Conservation (phyloP, 2,329 filamentous ascomycete genomes). For the Verticillium nonalfalfae region DNA sequence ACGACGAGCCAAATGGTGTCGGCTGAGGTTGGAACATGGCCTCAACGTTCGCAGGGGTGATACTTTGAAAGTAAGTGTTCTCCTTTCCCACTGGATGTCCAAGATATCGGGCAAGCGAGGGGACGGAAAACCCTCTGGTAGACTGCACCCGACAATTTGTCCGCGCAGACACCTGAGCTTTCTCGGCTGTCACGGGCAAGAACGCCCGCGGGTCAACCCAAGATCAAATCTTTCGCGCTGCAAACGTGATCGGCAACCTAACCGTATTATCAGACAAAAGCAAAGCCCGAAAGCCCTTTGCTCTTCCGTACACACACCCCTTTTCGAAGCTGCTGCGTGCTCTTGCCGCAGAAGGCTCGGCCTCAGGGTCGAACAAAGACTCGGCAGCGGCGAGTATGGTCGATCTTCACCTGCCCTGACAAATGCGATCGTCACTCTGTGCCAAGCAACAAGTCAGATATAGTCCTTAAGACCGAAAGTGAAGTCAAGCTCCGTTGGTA, state of each 20-base stretch:
- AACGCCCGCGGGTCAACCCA: background rate
- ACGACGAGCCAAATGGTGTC: conserved; percentile 39
- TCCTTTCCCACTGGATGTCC: background rate
- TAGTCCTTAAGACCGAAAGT: background rate
- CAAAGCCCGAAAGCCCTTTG: background rate
- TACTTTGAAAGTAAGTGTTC: background rate
- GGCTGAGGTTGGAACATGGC: conserved; percentile 51
- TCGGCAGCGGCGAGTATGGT: background rate
- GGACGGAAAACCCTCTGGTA: background rate
- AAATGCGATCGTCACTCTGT: background rate
- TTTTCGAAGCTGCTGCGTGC: background rate
- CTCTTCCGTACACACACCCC: background rate
- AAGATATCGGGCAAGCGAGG: background rate
- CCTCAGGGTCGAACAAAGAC: background rate
- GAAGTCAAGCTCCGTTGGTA: background rate
- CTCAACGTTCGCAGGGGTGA: background rate
- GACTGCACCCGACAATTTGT: background rate
- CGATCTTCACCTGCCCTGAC: background rate
- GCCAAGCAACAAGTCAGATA: background rate
- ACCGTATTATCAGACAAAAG: background rate
- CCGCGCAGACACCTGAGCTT: background rate
- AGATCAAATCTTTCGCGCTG: background rate
- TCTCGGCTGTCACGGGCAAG: background rate
- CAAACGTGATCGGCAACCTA: background rate
- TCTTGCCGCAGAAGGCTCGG: background rate